Evolutionary conservation across 2,329 filamentous ascomycete species (phyloP), one percentile per base, ranked within the genome.

Genomic region (Ceratocystis destructans): DNA sequence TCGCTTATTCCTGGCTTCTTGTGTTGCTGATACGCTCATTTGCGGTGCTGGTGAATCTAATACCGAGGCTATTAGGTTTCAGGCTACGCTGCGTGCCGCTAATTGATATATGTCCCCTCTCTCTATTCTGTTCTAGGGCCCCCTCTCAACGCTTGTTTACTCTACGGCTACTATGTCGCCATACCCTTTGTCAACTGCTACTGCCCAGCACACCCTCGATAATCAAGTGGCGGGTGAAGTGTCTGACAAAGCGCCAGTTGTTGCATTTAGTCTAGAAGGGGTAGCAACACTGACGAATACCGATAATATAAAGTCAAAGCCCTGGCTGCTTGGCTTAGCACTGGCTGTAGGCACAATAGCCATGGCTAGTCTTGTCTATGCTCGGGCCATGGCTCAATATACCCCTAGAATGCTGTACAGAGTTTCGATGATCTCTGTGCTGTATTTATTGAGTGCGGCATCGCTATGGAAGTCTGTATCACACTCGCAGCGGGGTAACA

Each of bases 351-450:
- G 25, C 28, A 28, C 28, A 28, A 28, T 28, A 28, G 28, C 28
- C 50, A 31, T 31, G 7, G 50, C 15, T 12, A 20, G 22, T 25
- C 17, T 25, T 55, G 50, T 25, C 12, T 53, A 62, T 28, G 33
- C 15, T 22, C 31, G 8, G 48, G 20, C 25, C 22, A 17, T 61
- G 55, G 20, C 20, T 44, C 64, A 28, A n/a, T 61, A 46, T 37
- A 46, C 31, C 17, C 55, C 46, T 7, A 67, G 3, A 12, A 67
- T 64, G 65, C 25, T 37, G 45, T 50, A 33, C 48, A 41, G 50
- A 41, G 33, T 67, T 50, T 15, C 22, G 31, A 31, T 64, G 65
- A 37, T 7, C 33, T 17, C 20, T 50, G n/a, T 61, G 37, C 65
- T 62, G 7, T 53, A 48, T 67, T 48, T 41, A 8, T 31, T 64